Base-by-base conservation (phyloP, 2,329 filamentous ascomycete species). In the Helotiales sp. region DNA sequence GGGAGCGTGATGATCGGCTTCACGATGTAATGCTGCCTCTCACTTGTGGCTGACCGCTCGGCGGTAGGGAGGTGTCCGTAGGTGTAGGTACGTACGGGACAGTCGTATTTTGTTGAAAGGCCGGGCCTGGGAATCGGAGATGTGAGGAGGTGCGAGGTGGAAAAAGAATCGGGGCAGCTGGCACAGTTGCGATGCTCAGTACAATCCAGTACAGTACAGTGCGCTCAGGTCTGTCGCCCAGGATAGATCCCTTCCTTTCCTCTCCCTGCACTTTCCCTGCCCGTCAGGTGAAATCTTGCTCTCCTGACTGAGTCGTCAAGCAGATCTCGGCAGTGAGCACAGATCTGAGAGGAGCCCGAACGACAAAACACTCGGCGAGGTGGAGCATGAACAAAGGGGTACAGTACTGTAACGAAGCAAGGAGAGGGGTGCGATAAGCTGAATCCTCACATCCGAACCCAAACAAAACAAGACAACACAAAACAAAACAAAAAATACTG, bases 111-210 rank as follows among this genome's bases (percentile, higher is more conserved):
- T 50, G 22, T 26, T 17, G 26, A 28, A 28, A 15, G 24, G 24
- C 49, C 26, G 49, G 11, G 26, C 30, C 32, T 15, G 32, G 54
- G 22, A 40, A n/a, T 37, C 54, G 54, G 54, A 40, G 54, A 57
- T 40, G 30, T 24, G 17, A 37, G 54, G 54, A 40, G 54, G 40
- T 40, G 30, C 15, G 17, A 37, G 30, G 49, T 28, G 49, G 22
- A 26, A 50, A 52, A 30, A 52, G 49, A 52, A 52, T 52, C 26
- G 49, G 49, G 49, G 49, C 49, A n/a, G 26, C 26, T 55, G 52
- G 52, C 20, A 22, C 17, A n/a, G 30, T 17, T 34, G 52, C 52
- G 34, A 15, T 28, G 47, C 3, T 17, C 13, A 22, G 45, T 22
- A 8, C 17, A 45, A 11, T 34, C 6, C 30, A 45, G 43, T 47